Conservation (phyloP, 495 filamentous ascomycete genomes). For the Lepidopterella palustris region DNA sequence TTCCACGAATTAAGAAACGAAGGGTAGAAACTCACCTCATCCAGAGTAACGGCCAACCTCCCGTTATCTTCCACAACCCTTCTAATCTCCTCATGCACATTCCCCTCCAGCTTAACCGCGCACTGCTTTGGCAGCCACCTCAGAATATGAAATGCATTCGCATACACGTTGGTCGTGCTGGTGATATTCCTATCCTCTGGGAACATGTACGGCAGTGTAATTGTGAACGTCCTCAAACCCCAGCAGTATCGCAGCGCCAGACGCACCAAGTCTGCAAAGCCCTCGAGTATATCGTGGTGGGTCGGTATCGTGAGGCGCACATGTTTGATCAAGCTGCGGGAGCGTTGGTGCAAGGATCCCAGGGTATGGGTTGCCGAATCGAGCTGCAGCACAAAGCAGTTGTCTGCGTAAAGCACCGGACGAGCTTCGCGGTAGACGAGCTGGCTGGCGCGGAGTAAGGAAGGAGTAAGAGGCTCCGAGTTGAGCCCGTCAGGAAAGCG, state of each 20-base stretch:
- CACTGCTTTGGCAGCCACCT: slow-evolving; percentile 32
- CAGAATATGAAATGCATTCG: slow-evolving; percentile 33
- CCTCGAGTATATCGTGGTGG: slow-evolving; percentile 34
- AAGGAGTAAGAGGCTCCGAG: background rate
- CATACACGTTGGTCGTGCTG: slow-evolving; percentile 23
- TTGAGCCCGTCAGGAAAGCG: background rate
- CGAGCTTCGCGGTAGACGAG: slow-evolving; percentile 33
- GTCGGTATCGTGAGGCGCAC: slow-evolving; percentile 28
- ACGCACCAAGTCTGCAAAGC: slow-evolving; percentile 31
- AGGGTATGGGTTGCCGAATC: slow-evolving; percentile 21
- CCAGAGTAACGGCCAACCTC: slow-evolving; percentile 23
- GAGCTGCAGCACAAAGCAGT: slow-evolving; percentile 29
- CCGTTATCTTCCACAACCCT: slow-evolving; percentile 29
- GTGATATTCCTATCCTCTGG: background rate
- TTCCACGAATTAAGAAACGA: background rate
- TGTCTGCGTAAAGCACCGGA: slow-evolving; percentile 31
- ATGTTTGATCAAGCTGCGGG: slow-evolving; percentile 29
- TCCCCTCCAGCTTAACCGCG: slow-evolving; percentile 27
- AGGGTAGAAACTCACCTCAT: slow-evolving; percentile 24
- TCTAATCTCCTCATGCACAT: slow-evolving; percentile 21
- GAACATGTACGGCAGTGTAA: slow-evolving; percentile 20
- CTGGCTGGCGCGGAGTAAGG: slow-evolving; percentile 25
- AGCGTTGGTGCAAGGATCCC: slow-evolving; percentile 28
- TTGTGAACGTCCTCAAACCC: slow-evolving; percentile 30
- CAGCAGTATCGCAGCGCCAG: slow-evolving; percentile 34